A percentile compares a stretch with the other conserved stretches of the same genome.
Evolutionary conservation across 1,139 yeast genomes (phyloP).

Genomic region (Taphrina betulina): DNA sequence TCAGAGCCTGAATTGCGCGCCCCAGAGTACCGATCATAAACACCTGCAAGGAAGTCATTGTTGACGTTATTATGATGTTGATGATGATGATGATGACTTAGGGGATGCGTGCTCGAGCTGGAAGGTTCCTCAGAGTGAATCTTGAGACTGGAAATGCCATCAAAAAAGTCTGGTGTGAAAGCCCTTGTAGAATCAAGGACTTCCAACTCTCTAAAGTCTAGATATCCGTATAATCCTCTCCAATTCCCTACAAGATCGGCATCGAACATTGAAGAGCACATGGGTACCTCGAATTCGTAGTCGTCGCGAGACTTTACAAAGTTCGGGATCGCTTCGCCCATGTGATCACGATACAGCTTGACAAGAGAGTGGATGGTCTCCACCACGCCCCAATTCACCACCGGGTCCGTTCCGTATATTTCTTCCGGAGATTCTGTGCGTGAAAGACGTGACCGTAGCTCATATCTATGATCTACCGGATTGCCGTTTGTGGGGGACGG

Average conservation of each 20-base stretch:
- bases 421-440: background rate
- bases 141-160: constrained; percentile 17
- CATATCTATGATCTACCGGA: background rate
- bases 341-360: constrained; percentile 7
- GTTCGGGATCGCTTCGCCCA: constrained; percentile 22
- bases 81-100: background rate
- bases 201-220: constrained; percentile 21
- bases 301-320: constrained; percentile 12
- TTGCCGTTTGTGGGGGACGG: background rate
- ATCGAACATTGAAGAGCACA: constrained; percentile 20
- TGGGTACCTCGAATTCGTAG: constrained; percentile 16
- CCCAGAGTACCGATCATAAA: too few species aligned
- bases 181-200: constrained; percentile 8
- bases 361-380: constrained; percentile 26
- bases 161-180: constrained; percentile 28
- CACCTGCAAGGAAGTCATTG: too few species aligned
- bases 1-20: too few species aligned
- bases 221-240: constrained; percentile 20
- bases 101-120: background rate
- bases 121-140: constrained; percentile 3
- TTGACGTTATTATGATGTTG: constrained; percentile 5
- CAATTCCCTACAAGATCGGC: constrained; percentile 19
- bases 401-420: background rate
- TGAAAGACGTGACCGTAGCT: too few species aligned
- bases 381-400: constrained; percentile 31